Evolutionary conservation across 345 rosid species (phyloP).

Genomic region (Cochlearia excelsa): DNA sequence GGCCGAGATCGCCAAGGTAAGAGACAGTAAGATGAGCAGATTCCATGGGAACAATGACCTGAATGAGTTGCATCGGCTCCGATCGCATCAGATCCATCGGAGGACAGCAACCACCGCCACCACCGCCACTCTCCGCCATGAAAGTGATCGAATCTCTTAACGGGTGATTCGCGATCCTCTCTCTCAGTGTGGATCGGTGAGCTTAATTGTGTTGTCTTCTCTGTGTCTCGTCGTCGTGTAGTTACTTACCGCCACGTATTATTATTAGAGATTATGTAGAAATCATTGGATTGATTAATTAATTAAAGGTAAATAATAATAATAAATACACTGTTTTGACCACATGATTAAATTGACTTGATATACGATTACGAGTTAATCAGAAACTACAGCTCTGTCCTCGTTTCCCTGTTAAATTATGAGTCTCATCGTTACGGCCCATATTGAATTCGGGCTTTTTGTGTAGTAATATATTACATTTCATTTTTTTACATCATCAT

Average conservation of each 20-base stretch:
- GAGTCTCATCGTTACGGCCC: constrained; percentile 3
- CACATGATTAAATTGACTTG: neutral
- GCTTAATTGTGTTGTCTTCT: neutral
- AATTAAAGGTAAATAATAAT: no score
- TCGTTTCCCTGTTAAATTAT: constrained; percentile 2
- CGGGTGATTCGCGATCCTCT: constrained; percentile 13
- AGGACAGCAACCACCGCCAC: constrained; percentile 79
- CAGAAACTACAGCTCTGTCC: neutral
- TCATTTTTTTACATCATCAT: no score
- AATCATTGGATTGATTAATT: no score
- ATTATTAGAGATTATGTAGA: neutral
- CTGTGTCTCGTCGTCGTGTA: neutral
- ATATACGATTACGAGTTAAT: neutral
- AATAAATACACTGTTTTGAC: neutral
- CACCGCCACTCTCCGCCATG: constrained; percentile 56
- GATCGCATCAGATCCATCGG: constrained; percentile 96
- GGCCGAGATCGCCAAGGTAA: constrained; percentile 88
- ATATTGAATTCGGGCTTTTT: neutral
- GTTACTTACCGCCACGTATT: constrained; percentile 10
- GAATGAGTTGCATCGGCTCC: constrained; percentile 92
- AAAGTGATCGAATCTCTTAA: constrained; percentile 19
- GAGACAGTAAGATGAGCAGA: constrained; percentile 86
- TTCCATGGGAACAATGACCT: constrained; percentile 86
- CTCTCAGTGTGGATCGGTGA: constrained; percentile 16
- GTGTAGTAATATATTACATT: no score